phyloP scores from a whole-genome alignment of 2,329 filamentous ascomycete species.

The Clonostachys rhizophaga region DNA sequence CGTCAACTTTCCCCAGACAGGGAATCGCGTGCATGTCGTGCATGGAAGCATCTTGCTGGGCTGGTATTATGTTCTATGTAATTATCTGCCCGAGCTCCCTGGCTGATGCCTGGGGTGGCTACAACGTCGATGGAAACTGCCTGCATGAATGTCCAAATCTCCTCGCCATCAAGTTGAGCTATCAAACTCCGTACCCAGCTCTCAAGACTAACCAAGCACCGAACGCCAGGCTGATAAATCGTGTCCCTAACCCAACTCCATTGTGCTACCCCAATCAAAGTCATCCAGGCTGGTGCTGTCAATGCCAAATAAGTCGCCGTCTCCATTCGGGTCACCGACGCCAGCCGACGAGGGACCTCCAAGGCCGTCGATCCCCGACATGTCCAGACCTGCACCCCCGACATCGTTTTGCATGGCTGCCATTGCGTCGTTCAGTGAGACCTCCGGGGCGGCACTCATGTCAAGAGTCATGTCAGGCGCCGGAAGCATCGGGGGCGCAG shows the following conservation, averaged over 20 bases:
- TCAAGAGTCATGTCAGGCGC: conserved; percentile 31
- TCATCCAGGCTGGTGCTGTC: conserved; percentile 24
- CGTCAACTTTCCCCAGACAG: no score
- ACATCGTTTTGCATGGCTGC: conserved; percentile 32
- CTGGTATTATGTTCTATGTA: no score
- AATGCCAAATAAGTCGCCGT: conserved; percentile 30
- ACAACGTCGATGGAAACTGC: no score
- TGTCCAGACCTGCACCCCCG: conserved; percentile 37
- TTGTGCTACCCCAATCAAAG: conserved; percentile 32
- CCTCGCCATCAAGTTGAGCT: no score
- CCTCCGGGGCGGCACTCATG: conserved; percentile 16
- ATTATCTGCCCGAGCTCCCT: no score
- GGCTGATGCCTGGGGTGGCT: no score
- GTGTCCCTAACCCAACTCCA: conserved; percentile 16
- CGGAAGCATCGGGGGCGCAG: conserved; percentile 31
- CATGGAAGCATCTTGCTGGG: no score
- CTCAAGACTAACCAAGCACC: no score
- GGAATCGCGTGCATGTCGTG: no score
- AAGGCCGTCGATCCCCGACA: conserved; percentile 29
- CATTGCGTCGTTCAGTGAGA: conserved; percentile 31
- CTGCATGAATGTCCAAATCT: no score
- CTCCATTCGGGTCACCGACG: conserved; percentile 16
- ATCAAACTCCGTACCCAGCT: no score
- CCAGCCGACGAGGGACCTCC: neutral
- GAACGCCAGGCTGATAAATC: no score